These are phyloP conservation scores for Cyclostephanos invisitatus DNA, from an alignment of 108 stramenopile genomes.

Conservation along the genomic window DNA sequence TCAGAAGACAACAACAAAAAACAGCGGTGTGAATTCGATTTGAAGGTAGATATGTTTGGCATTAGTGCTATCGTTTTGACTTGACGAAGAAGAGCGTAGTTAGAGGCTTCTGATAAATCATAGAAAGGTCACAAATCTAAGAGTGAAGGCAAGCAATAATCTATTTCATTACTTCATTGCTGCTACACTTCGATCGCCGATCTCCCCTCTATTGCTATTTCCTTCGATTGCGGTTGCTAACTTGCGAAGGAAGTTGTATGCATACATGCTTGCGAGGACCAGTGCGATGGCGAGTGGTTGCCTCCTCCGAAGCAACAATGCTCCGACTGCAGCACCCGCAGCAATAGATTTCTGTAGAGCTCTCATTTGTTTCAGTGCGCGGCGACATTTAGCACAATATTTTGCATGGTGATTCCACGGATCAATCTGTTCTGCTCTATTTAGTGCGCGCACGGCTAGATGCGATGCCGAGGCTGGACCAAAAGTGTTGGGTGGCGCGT, in stretches of 20 bases:
- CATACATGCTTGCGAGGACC: conserved; percentile 16
- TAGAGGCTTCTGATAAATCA: too few relatives aligned
- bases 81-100: too few relatives aligned
- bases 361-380: conserved; percentile 25
- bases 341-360: conserved; percentile 11
- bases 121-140: too few relatives aligned
- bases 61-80: too few relatives aligned
- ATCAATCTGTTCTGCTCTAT: conserved; percentile 38
- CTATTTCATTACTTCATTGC: conserved; percentile 14
- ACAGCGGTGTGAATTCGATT: too few relatives aligned
- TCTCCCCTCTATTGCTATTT: conserved; percentile 30
- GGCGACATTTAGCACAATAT: conserved; percentile 34
- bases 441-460: conserved; percentile 11
- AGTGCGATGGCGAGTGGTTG: conserved; percentile 13
- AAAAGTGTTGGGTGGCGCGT: conserved; percentile 29
- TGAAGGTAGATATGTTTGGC: too few relatives aligned
- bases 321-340: conserved; percentile 15
- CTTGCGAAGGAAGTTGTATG: conserved; percentile 24
- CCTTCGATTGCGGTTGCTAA: conserved; percentile 41
- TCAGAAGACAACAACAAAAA: too few relatives aligned
- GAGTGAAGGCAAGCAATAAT: too few relatives aligned
- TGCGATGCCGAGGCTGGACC: conserved; percentile 21
- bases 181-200: conserved; percentile 32
- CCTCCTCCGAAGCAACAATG: conserved; percentile 15
- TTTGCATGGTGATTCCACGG: conserved; percentile 51